Evolutionary conservation across 306 rosid species (phyloP), one percentile per base, ranked within the genome.

Genomic region (Casuarina glauca): DNA sequence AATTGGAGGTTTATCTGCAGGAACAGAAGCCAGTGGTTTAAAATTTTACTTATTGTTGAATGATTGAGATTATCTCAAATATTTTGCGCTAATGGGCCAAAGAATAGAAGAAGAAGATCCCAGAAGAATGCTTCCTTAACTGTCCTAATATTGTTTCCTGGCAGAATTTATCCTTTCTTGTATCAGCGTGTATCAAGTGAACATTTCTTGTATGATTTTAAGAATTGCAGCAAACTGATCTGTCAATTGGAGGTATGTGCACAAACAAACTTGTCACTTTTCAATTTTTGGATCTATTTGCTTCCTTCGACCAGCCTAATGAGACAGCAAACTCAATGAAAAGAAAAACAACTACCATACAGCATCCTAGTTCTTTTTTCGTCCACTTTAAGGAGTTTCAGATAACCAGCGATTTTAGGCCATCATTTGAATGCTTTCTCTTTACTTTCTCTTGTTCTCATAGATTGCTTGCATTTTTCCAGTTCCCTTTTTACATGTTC

Each of bases 1-100:
- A 83, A 88, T 82, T 20, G 97, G 97, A 35, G 98, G 98, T 84
- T 94, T 94, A 83, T 94, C 98, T 94, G 90, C 85, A 81, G 69
- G 69, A 74, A 82, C 68, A 42, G 76, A 74, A 67, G 52, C 64
- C 19, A 52, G 73, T 79, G 70, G 76, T 79, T 72, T 51, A 67
- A 53, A 54, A 32, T 55, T 83, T 52, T 44, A 16, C 81, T 57
- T 13, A 76, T 66, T 44, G 35, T 55, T 19, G 43, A 39, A 16
- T 57, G 11, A 54, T 26, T 10, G 1, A 62, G 2, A 44, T 20
- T 3, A 46, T 15, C 39, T 20, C 4, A 64, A n/a, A 79, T 17
- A 70, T 36, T 51, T 46, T 48, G 36, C 48, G 12, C 73, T 3
- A 66, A 12, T 19, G 38, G 19, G 32, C 20, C 9, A 19, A 43